Evolutionary conservation across 2,329 filamentous ascomycete species (phyloP), one percentile per base, ranked within the genome.

Genomic region (Trichoderma hamatum): DNA sequence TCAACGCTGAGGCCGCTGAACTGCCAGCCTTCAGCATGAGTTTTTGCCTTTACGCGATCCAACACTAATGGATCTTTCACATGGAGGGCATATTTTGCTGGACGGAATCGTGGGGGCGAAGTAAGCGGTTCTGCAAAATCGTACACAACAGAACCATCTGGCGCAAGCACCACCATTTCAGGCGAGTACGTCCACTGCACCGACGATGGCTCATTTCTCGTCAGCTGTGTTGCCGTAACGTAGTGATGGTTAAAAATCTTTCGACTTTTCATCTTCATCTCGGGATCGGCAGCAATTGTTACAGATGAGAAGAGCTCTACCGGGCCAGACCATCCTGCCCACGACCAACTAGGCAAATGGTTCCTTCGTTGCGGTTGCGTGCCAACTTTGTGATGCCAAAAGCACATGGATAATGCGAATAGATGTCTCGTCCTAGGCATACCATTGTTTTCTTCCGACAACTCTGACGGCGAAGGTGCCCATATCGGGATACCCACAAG

Each of bases 261-360:
- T 60, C 75, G 75, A 24, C 74, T 73, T 43, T 74, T 72, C 28
- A 70, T 55, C 34, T 73, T 77, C 49, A 71, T 75, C 21, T 76
- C 76, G 1, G 76, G 28, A 32, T 78, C 78, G 5, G 43, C 9
- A 6, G 74, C 73, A n/a, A 79, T 74, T 2, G 74, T 72, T 28
- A 79, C 75, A 13, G 76, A 77, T 6, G 77, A 79, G 69, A 76
- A 73, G 54, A 80, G 71, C 34, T 79, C 78, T 14, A 79, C 78
- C 5, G 76, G 71, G 16, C 78, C 78, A 21, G 74, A 73, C 78
- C 78, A 80, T 2, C 78, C 78, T 2, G 78, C 78, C 78, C 78
- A 80, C 2, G 78, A 78, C 78, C 78, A 80, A 69, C 78, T 80
- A 10, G 78, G 78, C 62, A 80, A 71, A 51, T 80, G 78, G 0